Conservation (phyloP, 805 yeast species). For the Lipomyces yamanashiensis region DNA sequence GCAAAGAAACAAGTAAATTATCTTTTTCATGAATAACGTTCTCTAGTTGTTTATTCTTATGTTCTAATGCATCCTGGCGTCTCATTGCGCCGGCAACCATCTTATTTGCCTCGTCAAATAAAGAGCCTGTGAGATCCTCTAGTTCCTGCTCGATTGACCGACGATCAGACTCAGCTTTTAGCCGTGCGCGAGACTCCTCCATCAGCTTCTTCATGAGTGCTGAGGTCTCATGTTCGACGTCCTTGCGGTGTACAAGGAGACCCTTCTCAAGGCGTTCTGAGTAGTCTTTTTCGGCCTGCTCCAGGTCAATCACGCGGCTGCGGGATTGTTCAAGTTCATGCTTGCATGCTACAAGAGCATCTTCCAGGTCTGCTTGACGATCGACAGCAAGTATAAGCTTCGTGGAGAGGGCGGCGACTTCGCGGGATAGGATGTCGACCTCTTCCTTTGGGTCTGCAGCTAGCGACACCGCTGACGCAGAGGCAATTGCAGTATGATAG, state of each 20-base stretch:
- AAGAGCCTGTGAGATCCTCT: constrained; percentile 75
- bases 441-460: constrained; percentile 26
- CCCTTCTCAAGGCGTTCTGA: constrained; percentile 26
- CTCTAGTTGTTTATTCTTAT: constrained; percentile 45
- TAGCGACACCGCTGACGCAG: constrained; percentile 15
- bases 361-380: constrained; percentile 41
- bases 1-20: constrained; percentile 61
- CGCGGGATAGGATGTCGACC: constrained; percentile 28
- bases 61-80: constrained; percentile 62
- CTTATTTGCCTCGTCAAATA: constrained; percentile 81
- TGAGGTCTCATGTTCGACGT: constrained; percentile 40
- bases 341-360: constrained; percentile 31
- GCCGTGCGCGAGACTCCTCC: constrained; percentile 45
- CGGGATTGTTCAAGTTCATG: constrained; percentile 27
- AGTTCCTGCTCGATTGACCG: constrained; percentile 69
- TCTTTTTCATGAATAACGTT: constrained; percentile 60
- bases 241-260: constrained; percentile 42
- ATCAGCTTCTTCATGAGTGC: constrained; percentile 46
- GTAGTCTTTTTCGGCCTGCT: constrained; percentile 21
- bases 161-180: constrained; percentile 62
- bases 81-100: constrained; percentile 81
- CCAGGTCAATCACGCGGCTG: constrained; percentile 26
- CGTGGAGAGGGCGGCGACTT: constrained; percentile 38
- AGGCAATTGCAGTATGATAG: constrained; percentile 3
- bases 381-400: constrained; percentile 41